phyloP scores from a whole-genome alignment of 257 asterid species.

The Nicotiana paniculata region DNA sequence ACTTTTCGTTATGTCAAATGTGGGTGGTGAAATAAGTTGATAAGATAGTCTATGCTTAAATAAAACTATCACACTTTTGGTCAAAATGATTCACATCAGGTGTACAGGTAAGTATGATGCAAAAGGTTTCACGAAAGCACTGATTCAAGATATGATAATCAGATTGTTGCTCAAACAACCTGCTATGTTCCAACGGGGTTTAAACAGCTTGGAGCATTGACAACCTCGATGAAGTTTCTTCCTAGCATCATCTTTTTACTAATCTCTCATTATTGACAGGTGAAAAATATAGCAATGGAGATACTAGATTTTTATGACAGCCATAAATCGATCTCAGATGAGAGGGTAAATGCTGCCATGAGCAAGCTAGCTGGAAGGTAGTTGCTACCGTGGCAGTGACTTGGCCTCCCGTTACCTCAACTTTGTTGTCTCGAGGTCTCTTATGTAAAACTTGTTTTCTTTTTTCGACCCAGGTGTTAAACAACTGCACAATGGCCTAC shows the following conservation, averaged over 20 bases:
- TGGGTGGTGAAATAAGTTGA: not conserved
- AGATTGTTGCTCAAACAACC: not conserved
- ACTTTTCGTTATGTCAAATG: not conserved
- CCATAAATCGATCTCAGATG: slow-evolving; percentile 73
- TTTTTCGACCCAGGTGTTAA: not conserved
- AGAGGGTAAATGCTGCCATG: slow-evolving; percentile 58
- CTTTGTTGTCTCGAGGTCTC: not conserved
- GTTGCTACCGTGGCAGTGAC: not conserved
- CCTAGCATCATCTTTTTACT: not conserved
- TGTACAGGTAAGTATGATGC: not conserved
- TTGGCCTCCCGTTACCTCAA: not conserved
- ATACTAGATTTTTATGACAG: slow-evolving; percentile 77
- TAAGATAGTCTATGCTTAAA: not conserved
- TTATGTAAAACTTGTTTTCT: not conserved
- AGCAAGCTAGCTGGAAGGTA: slow-evolving; percentile 49
- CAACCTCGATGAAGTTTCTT: not conserved
- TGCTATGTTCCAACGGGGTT: not conserved
- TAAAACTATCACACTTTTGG: not conserved
- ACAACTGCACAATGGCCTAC: not conserved
- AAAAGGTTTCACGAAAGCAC: not conserved
- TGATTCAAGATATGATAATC: not conserved
- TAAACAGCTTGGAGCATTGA: not conserved
- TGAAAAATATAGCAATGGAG: slow-evolving; percentile 90
- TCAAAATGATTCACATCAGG: not conserved
- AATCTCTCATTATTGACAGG: slow-evolving; percentile 35